phyloP scores from a whole-genome alignment of 495 filamentous ascomycete species.

The Cercophora sp. region DNA sequence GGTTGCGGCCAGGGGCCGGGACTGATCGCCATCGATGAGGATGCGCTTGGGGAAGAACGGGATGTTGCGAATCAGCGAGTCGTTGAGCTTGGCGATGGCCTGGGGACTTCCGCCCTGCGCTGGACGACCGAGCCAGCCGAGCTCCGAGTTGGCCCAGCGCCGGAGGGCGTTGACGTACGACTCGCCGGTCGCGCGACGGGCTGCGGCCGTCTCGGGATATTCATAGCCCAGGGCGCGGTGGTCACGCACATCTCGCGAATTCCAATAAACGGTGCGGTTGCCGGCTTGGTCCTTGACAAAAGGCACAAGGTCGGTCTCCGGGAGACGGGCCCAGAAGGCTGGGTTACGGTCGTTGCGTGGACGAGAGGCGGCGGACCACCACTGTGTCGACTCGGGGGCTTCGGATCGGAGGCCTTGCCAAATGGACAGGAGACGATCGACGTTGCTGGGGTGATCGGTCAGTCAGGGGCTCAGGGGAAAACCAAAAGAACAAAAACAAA shows the following conservation, averaged over 20 bases:
- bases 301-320: not conserved
- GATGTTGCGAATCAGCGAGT: not conserved
- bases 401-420: not conserved
- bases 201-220: not conserved
- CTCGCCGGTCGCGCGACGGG: not conserved
- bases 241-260: not conserved
- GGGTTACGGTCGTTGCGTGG: not conserved
- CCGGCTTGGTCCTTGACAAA: not conserved
- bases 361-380: not conserved
- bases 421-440: not conserved
- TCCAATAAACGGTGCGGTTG: not conserved
- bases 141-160: not conserved
- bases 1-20: not conserved
- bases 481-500: too few species aligned
- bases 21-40: not conserved
- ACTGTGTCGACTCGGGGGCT: not conserved
- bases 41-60: not conserved
- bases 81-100: not conserved
- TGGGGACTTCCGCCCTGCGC: not conserved
- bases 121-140: not conserved
- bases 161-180: not conserved
- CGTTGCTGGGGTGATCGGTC: not conserved
- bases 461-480: not conserved
- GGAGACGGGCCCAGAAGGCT: not conserved
- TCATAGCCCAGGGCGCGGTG: not conserved